phyloP scores from a whole-genome alignment of 2,329 filamentous ascomycete genomes.

The Ophiostoma fasciatum region DNA sequence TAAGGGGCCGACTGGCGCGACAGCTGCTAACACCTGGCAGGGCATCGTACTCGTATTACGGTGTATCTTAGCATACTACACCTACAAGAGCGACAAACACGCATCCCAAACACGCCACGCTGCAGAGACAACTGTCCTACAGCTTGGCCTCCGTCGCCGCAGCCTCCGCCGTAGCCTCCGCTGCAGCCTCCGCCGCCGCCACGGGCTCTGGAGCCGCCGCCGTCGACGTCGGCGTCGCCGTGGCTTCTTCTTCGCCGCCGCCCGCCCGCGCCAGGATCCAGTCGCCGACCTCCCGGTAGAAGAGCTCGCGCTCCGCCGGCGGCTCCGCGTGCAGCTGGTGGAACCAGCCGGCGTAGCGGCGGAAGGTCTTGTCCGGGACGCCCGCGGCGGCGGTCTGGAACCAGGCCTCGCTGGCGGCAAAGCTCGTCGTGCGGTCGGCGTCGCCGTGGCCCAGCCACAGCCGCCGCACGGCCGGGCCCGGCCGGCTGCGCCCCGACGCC shows the following conservation, averaged over 20 bases:
- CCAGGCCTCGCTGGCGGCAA: conserved; percentile 48
- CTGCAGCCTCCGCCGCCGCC: too few species aligned
- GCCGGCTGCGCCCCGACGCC: conserved; percentile 35
- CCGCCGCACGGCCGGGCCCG: conserved; percentile 40
- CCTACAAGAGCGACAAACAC: too few species aligned
- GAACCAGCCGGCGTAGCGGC: conserved; percentile 60
- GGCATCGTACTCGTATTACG: too few species aligned
- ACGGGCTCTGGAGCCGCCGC: too few species aligned
- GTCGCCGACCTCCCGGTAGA: conserved; percentile 43
- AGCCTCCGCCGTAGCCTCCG: background rate
- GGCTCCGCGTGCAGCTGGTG: conserved; percentile 57
- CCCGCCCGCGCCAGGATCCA: conserved; percentile 44
- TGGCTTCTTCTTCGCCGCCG: too few species aligned
- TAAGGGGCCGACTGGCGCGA: too few species aligned
- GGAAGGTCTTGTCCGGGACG: conserved; percentile 54
- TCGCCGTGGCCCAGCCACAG: conserved; percentile 67
- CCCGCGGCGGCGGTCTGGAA: conserved; percentile 34
- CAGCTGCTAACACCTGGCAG: too few species aligned
- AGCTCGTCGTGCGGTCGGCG: conserved; percentile 55
- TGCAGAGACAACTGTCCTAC: too few species aligned
- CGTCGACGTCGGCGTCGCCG: too few species aligned
- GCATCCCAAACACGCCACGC: too few species aligned
- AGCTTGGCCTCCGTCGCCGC: too few species aligned
- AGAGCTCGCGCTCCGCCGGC: conserved; percentile 31
- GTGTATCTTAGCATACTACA: too few species aligned